These are phyloP conservation scores for Mycothermus thermophilus DNA, from an alignment of 495 filamentous ascomycete species.

Conservation along the genomic window DNA sequence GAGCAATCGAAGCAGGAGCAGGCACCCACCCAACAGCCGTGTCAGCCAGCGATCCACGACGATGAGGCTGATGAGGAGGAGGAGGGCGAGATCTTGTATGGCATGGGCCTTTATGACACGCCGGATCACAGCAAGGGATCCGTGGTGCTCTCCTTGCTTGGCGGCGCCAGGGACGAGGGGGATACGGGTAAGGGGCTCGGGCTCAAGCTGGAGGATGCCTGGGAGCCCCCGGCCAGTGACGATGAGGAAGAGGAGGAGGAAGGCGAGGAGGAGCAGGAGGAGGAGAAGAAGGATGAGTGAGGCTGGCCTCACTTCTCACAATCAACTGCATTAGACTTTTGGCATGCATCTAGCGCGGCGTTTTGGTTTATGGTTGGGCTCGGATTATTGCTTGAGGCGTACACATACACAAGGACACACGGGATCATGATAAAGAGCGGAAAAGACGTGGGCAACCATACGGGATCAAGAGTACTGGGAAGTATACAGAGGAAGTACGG, in stretches of 20 bases:
- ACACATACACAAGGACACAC: too few species aligned
- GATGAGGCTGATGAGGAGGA: constrained; percentile 30
- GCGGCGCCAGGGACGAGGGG: constrained; percentile 20
- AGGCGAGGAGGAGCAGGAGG: constrained; percentile 25
- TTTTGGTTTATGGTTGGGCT: too few species aligned
- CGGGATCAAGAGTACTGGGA: too few species aligned
- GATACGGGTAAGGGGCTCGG: constrained; percentile 57
- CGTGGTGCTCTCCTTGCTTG: constrained; percentile 36
- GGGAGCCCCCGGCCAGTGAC: constrained; percentile 51
- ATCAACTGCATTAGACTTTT: too few species aligned
- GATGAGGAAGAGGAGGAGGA: constrained; percentile 45
- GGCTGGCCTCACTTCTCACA: not conserved
- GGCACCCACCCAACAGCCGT: not conserved
- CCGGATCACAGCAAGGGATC: constrained; percentile 33
- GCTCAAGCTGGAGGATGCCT: constrained; percentile 72
- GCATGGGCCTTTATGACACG: constrained; percentile 70
- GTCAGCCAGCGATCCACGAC: constrained; percentile 16
- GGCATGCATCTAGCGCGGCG: too few species aligned
- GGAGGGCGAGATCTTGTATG: constrained; percentile 58
- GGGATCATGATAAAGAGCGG: too few species aligned
- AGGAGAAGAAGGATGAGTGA: constrained; percentile 11
- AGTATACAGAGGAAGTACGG: too few species aligned
- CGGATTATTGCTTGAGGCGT: too few species aligned
- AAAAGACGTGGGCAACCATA: too few species aligned
- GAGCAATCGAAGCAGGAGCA: not conserved